Conservation (phyloP, 1,139 yeast species). For the Dujonia santamariae region DNA sequence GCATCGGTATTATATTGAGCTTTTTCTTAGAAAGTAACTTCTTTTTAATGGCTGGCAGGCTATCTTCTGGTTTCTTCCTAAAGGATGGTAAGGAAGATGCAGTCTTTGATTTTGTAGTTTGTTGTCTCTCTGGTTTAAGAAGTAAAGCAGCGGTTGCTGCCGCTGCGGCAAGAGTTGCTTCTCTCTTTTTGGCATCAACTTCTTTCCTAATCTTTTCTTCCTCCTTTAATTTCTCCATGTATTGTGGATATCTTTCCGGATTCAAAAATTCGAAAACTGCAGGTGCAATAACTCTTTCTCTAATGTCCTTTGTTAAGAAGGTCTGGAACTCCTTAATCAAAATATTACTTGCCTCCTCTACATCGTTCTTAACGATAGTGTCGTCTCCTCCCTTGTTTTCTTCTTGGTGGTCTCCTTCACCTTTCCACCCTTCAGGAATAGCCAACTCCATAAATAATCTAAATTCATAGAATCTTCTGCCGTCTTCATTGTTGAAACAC, state of each 20-base stretch:
- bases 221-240: conserved; percentile 43
- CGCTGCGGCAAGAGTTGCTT: conserved; percentile 15
- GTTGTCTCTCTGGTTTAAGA: conserved; percentile 15
- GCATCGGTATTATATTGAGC: conserved; percentile 32
- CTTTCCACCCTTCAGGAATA: conserved; percentile 31
- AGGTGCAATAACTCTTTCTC: conserved; percentile 75
- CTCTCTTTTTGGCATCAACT: conserved; percentile 19
- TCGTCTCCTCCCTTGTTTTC: conserved; percentile 3
- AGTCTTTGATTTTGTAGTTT: conserved; percentile 20
- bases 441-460: conserved; percentile 56
- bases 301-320: conserved; percentile 66
- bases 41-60: conserved; percentile 9
- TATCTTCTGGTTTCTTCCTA: conserved; percentile 31
- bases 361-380: conserved; percentile 5
- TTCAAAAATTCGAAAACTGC: conserved; percentile 59
- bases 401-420: conserved; percentile 6
- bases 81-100: conserved; percentile 39
- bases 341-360: conserved; percentile 58
- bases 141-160: conserved; percentile 5
- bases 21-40: conserved; percentile 12
- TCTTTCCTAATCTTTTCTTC: conserved; percentile 31
- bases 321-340: conserved; percentile 63
- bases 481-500: conserved; percentile 69
- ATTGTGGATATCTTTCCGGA: conserved; percentile 56
- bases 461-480: conserved; percentile 47